A percentile compares a stretch with the other conserved stretches of the same genome.
Conservation (phyloP, 1,284 basidiomycete species). For the Ganoderma lucidum region DNA sequence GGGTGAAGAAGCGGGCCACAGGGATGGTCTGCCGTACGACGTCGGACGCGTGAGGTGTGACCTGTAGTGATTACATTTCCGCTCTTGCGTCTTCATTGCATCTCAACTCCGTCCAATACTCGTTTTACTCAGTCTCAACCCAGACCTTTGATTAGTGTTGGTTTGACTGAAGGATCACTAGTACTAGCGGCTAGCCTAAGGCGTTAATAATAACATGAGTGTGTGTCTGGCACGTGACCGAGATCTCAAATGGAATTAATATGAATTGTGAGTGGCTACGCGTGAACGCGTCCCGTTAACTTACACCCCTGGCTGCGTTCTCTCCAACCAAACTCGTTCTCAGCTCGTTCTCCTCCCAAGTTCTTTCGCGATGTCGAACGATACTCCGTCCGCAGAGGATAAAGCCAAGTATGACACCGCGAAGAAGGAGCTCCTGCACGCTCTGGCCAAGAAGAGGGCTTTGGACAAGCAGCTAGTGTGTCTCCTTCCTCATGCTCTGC, state of each 20-base stretch:
- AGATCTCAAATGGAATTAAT: neutral
- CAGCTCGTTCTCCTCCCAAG: neutral
- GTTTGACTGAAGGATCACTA: too few species aligned
- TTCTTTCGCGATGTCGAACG: slow-evolving; percentile 36
- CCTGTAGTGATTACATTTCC: too few species aligned
- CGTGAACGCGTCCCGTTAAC: neutral
- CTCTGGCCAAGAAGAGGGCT: slow-evolving; percentile 72
- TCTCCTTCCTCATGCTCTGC: slow-evolving; percentile 24
- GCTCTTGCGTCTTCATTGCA: too few species aligned
- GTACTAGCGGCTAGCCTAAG: too few species aligned
- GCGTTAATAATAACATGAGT: too few species aligned
- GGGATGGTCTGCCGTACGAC: slow-evolving; percentile 27
- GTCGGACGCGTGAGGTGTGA: too few species aligned
- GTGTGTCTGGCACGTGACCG: neutral
- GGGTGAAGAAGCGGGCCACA: slow-evolving; percentile 46
- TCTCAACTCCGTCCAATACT: too few species aligned
- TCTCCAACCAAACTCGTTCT: neutral
- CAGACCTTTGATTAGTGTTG: too few species aligned
- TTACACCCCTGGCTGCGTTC: neutral
- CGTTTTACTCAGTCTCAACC: too few species aligned
- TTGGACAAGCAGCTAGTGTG: slow-evolving; percentile 78
- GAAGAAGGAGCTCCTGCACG: slow-evolving; percentile 74
- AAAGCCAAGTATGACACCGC: slow-evolving; percentile 72
- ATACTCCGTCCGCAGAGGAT: slow-evolving; percentile 60
- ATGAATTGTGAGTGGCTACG: neutral